phyloP scores from a whole-genome alignment of 768 basidiomycete genomes.

The Boletus pseudo-olivaceus region DNA sequence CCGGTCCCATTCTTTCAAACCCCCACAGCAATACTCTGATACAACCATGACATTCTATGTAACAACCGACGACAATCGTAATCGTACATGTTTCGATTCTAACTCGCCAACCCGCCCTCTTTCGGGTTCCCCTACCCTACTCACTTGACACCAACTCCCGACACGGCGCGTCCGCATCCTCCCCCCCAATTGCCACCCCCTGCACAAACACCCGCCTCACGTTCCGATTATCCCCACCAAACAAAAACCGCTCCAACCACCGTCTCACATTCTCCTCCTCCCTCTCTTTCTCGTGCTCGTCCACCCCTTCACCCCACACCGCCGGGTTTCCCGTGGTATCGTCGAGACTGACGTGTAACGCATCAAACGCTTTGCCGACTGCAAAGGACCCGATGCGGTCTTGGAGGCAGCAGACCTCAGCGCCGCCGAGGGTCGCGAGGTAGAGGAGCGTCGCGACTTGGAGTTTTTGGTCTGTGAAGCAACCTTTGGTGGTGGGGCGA shows the following conservation, averaged over 20 bases:
- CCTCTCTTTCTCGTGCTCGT: constrained; percentile 9
- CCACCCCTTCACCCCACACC: constrained; percentile 45
- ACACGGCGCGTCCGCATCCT: no score
- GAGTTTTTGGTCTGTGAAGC: constrained; percentile 59
- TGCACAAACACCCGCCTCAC: constrained; percentile 78
- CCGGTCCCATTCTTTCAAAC: not conserved
- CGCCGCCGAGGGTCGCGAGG: constrained; percentile 89
- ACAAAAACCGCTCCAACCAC: constrained; percentile 79
- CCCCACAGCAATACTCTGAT: constrained; percentile 4
- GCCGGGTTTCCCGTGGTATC: constrained; percentile 43
- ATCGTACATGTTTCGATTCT: not conserved
- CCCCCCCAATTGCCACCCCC: constrained; percentile 70
- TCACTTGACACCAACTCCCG: no score
- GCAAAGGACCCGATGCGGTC: constrained; percentile 68
- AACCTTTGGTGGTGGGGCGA: not conserved
- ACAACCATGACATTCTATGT: not conserved
- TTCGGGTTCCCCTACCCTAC: no score
- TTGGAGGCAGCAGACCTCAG: constrained; percentile 69
- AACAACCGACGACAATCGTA: not conserved
- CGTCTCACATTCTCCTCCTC: constrained; percentile 38
- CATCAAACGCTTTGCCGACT: constrained; percentile 84
- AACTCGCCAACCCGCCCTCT: not conserved
- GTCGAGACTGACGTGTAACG: constrained; percentile 64
- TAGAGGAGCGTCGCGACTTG: constrained; percentile 71
- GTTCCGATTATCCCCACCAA: constrained; percentile 83